Conservation (phyloP, 768 basidiomycete genomes). For the Agaricus sinodeliciosus region DNA sequence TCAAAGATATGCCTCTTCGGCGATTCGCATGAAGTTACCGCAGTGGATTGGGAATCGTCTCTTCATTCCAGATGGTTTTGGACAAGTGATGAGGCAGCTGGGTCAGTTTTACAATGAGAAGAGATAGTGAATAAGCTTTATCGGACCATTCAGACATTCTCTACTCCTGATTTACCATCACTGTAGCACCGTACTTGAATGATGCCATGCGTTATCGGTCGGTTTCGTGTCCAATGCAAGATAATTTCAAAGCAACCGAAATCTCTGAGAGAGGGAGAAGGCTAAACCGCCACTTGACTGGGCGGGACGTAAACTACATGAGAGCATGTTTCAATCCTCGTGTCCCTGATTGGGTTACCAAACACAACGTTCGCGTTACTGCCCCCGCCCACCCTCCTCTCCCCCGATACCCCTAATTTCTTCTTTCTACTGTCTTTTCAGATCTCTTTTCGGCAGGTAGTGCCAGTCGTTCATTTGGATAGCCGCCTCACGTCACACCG, state of each 20-base stretch:
- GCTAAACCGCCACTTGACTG: no score
- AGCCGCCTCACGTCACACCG: slow-evolving; percentile 11
- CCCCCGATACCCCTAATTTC: neutral
- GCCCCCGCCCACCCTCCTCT: neutral
- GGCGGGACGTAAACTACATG: slow-evolving; percentile 1
- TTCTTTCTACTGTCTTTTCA: neutral
- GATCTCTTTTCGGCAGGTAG: neutral
- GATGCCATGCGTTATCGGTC: no score
- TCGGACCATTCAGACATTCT: neutral
- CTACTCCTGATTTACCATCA: neutral
- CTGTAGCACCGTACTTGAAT: no score
- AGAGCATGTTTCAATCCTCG: slow-evolving; percentile 12
- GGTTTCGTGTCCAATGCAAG: no score
- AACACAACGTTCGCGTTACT: neutral
- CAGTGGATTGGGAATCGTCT: slow-evolving; percentile 77
- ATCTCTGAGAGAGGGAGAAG: no score
- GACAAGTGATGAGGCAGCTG: slow-evolving; percentile 61
- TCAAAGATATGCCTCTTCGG: slow-evolving; percentile 61
- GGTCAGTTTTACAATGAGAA: slow-evolving; percentile 65
- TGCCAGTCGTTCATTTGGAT: neutral
- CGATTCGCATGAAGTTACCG: slow-evolving; percentile 79
- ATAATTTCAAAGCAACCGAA: no score
- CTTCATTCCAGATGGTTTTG: slow-evolving; percentile 57
- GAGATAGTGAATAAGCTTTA: slow-evolving; percentile 15
- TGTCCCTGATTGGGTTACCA: slow-evolving; percentile 11